A percentile compares a stretch with the other conserved stretches of the same genome.
Evolutionary conservation across 441 rosid genomes (phyloP).

Genomic region (Arabidopsis hybrid): DNA sequence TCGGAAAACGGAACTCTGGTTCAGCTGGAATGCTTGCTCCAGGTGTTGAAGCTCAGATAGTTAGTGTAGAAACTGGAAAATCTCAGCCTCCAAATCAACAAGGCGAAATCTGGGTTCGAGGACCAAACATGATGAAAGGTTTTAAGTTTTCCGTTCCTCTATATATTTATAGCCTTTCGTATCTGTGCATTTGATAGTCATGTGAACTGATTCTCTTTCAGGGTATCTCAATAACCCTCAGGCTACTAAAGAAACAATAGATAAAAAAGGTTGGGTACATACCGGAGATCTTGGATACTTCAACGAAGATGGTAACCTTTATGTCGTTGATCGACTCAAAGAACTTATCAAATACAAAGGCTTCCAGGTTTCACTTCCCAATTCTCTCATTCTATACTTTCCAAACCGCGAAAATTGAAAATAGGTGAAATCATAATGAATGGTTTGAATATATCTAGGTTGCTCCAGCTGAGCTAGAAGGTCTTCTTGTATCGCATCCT

Average conservation of each 20-base stretch:
- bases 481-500: conserved; percentile 88
- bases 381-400: not conserved
- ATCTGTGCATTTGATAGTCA: not conserved
- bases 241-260: conserved; percentile 66
- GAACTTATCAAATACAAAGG: conserved; percentile 85
- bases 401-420: not conserved
- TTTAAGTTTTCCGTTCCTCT: not conserved
- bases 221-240: conserved; percentile 66
- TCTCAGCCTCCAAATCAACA: conserved; percentile 71
- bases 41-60: conserved; percentile 73
- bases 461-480: conserved; percentile 99
- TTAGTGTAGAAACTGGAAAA: conserved; percentile 62
- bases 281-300: conserved; percentile 82
- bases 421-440: not conserved
- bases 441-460: conserved; percentile 52
- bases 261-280: conserved; percentile 69
- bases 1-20: conserved; percentile 58
- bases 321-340: conserved; percentile 74
- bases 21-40: conserved; percentile 75
- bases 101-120: conserved; percentile 89
- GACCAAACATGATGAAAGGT: conserved; percentile 86
- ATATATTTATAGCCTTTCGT: not conserved
- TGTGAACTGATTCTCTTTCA: conserved; percentile 40
- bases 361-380: conserved; percentile 58
- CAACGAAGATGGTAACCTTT: conserved; percentile 68